Evolutionary conservation across 2,329 filamentous ascomycete species (phyloP), one percentile per base, ranked within the genome.

Genomic region (Penicillium sp.): DNA sequence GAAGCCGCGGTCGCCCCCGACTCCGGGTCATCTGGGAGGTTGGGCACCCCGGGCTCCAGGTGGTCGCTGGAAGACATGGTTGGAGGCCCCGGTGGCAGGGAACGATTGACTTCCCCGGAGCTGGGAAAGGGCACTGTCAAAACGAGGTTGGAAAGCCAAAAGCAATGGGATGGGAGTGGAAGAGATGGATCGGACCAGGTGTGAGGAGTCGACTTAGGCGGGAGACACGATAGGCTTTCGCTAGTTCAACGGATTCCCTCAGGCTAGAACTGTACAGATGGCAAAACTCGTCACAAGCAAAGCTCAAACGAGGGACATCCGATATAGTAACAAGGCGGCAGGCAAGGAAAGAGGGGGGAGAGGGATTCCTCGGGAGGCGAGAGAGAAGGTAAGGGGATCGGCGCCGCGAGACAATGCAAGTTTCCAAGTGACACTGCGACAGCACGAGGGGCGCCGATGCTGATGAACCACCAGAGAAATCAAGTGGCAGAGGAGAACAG

Each of bases 21-120:
- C 29, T 49, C 38, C 26, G 49, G 43, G 21, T 51, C 48, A 31
- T 48, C 43, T 30, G 45, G 51, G 43, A 42, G 39, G 27, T 42
- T 46, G 37, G 46, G 34, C 25, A 42, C 28, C 38, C 51, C 56
- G 35, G 51, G 34, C 34, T 48, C 50, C 25, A 55, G 40, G 31
- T 52, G 40, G 17, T 57, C 51, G 43, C 31, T 57, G 36, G 57
- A 48, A 41, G 51, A 55, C 53, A 56, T 56, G 37, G 7, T 41
- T 36, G 11, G n/a, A 30, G 30, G 34, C 51, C 45, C 45, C 45
- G 45, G 37, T 38, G 30, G 35, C 23, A 45, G 36, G 9, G 39
- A 27, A 40, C 38, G 48, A 51, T 52, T 46, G 41, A 40, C 26
- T 41, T 36, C 39, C 29, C 38, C 46, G 14, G 27, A 3, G 14